phyloP scores from a whole-genome alignment of 2,329 filamentous ascomycete species.

The Colletotrichum orbiculare region DNA sequence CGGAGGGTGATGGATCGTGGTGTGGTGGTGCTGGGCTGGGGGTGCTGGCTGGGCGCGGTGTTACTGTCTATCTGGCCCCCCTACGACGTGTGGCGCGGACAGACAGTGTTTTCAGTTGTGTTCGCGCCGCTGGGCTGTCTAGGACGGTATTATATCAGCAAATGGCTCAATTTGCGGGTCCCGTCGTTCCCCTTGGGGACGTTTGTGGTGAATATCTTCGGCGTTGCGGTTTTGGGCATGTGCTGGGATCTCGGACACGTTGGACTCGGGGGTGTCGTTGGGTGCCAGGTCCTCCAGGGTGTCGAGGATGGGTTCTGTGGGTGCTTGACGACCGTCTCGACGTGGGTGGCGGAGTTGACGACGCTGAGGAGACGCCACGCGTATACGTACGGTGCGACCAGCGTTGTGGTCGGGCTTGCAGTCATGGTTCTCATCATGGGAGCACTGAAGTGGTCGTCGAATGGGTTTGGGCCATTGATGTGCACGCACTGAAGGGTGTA shows the following conservation, averaged over 20 bases:
- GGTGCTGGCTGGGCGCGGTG: conserved; percentile 82
- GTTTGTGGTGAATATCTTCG: conserved; percentile 82
- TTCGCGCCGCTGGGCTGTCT: conserved; percentile 87
- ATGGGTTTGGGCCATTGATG: conserved; percentile 59
- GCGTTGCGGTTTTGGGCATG: conserved; percentile 80
- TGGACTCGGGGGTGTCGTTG: conserved; percentile 62
- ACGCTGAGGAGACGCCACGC: conserved; percentile 63
- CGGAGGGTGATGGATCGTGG: conserved; percentile 73
- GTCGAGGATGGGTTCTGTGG: conserved; percentile 77
- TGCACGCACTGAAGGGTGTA: conserved; percentile 43
- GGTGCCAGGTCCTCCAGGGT: conserved; percentile 76
- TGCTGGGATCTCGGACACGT: conserved; percentile 82
- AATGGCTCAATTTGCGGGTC: conserved; percentile 75
- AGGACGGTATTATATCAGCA: conserved; percentile 76
- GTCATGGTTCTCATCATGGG: conserved; percentile 79
- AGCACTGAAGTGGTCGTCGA: conserved; percentile 73
- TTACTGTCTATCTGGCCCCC: conserved; percentile 79
- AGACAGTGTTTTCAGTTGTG: conserved; percentile 79
- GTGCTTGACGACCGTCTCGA: conserved; percentile 73
- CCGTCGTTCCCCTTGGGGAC: conserved; percentile 85
- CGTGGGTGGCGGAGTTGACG: conserved; percentile 72
- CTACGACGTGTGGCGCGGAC: conserved; percentile 78
- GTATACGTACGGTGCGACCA: conserved; percentile 75
- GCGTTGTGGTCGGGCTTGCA: conserved; percentile 68
- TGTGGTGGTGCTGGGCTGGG: conserved; percentile 73